Conservation (phyloP, 139 green algal genomes). For the Chlamydomonas eustigma region DNA sequence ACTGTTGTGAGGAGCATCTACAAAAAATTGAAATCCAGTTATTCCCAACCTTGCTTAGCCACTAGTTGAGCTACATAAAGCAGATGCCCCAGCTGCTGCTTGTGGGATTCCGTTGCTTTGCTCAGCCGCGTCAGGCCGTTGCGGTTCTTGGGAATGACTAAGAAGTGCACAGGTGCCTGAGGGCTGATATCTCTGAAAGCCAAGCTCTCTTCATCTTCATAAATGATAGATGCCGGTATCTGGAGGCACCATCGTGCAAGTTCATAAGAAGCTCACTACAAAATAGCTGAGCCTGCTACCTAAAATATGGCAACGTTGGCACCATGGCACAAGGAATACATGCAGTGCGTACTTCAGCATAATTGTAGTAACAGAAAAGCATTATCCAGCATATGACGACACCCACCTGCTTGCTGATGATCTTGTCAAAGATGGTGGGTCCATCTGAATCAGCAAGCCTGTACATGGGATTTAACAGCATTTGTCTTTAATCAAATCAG, state of each 20-base stretch:
- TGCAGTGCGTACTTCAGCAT: background rate
- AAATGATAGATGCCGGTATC: slow-evolving; percentile 84
- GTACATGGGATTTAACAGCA: background rate
- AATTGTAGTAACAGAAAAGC: background rate
- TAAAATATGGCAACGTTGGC: no score
- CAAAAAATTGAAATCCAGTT: no score
- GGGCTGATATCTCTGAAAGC: slow-evolving; percentile 92
- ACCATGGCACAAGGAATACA: no score
- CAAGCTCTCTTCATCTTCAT: slow-evolving; percentile 88
- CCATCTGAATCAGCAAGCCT: slow-evolving; percentile 46
- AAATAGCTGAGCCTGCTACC: no score
- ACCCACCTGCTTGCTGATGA: slow-evolving; percentile 81
- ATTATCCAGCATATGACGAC: background rate
- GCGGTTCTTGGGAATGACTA: slow-evolving; percentile 86
- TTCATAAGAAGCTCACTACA: no score
- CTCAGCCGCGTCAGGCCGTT: slow-evolving; percentile 73
- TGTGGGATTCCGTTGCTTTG: slow-evolving; percentile 72
- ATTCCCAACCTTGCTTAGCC: slow-evolving; percentile 63
- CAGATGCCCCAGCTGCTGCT: slow-evolving; percentile 84
- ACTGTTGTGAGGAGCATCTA: no score
- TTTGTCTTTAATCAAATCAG: background rate
- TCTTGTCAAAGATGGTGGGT: slow-evolving; percentile 96
- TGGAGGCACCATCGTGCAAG: no score
- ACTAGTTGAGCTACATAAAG: slow-evolving; percentile 73
- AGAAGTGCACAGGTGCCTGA: slow-evolving; percentile 67